phyloP scores from a whole-genome alignment of 495 filamentous ascomycete genomes.

The Aspergillus heteromorphus region DNA sequence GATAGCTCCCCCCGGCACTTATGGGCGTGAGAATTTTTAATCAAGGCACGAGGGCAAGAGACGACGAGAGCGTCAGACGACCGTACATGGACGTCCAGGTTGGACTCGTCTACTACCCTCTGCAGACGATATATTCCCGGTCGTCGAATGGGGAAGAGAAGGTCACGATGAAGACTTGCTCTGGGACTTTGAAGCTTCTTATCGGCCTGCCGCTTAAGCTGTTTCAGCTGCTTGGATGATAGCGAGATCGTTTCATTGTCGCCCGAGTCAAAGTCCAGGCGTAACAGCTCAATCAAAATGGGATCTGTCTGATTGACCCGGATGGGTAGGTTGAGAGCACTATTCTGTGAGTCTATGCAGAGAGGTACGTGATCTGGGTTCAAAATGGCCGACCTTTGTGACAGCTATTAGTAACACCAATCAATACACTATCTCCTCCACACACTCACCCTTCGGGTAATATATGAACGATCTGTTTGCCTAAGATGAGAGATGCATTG shows the following conservation, averaged over 20 bases:
- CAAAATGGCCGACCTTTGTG: constrained; percentile 67
- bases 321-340: constrained; percentile 67
- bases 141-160: constrained; percentile 67
- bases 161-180: constrained; percentile 45
- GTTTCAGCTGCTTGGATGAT: constrained; percentile 61
- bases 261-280: constrained; percentile 76
- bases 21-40: constrained; percentile 57
- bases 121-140: constrained; percentile 79
- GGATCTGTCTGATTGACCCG: constrained; percentile 89
- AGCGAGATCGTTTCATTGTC: constrained; percentile 73
- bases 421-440: background rate
- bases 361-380: constrained; percentile 74
- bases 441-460: constrained; percentile 79
- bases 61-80: constrained; percentile 74
- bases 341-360: constrained; percentile 63
- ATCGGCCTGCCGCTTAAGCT: constrained; percentile 56
- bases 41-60: constrained; percentile 69
- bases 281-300: constrained; percentile 74
- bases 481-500: constrained; percentile 87
- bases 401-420: background rate
- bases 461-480: constrained; percentile 94
- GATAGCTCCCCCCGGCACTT: constrained; percentile 84
- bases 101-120: constrained; percentile 84
- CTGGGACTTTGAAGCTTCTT: constrained; percentile 45
- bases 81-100: constrained; percentile 78